phyloP scores from a whole-genome alignment of 257 asterid species.

The Solanum etuberosum region DNA sequence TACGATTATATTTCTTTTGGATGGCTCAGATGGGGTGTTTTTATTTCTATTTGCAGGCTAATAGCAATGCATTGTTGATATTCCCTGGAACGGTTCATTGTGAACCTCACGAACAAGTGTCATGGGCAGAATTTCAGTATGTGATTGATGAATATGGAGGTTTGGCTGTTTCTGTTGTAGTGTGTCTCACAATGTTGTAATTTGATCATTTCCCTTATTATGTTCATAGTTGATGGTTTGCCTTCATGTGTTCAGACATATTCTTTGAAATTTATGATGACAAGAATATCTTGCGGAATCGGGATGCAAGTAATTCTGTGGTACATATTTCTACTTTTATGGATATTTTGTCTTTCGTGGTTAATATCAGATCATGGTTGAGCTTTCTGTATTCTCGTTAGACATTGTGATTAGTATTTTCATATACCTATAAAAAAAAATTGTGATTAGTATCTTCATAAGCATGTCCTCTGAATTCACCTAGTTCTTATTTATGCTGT shows the following conservation, averaged over 20 bases:
- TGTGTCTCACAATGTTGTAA: not conserved
- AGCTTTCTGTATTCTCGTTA: not conserved
- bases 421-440: not conserved
- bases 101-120: slow-evolving; percentile 64
- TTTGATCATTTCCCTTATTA: not conserved
- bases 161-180: slow-evolving; percentile 7
- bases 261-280: slow-evolving; percentile 54
- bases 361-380: not conserved
- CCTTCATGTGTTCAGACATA: slow-evolving; percentile 37
- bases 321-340: slow-evolving; percentile 31
- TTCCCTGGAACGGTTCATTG: slow-evolving; percentile 53
- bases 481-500: not conserved
- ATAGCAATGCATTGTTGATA: slow-evolving; percentile 42
- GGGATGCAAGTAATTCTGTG: slow-evolving; percentile 66
- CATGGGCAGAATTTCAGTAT: slow-evolving; percentile 69
- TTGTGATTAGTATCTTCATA: not conserved
- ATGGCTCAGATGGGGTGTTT: not conserved
- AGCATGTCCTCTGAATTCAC: not conserved
- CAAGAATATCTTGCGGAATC: slow-evolving; percentile 57
- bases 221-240: slow-evolving; percentile 3
- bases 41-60: slow-evolving; percentile 27
- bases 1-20: not conserved
- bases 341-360: not conserved
- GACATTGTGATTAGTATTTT: not conserved
- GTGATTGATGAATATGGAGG: slow-evolving; percentile 72